Base-by-base conservation (phyloP, 805 yeast genomes). In the Zygotorulaspora florentina region DNA sequence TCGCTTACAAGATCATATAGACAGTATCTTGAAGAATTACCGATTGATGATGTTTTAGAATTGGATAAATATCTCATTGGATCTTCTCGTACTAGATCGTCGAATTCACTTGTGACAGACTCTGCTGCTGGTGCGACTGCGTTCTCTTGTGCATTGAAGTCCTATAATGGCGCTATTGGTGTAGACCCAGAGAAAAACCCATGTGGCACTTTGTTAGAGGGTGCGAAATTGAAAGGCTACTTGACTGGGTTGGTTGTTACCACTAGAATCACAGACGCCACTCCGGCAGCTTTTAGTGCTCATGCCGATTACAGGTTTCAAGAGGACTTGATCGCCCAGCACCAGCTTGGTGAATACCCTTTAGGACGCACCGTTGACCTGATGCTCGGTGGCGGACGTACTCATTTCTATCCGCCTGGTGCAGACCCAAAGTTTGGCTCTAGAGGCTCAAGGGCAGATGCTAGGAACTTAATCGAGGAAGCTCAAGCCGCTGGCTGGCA, bases 41-140 rank as follows among this genome's bases (percentile, higher is more conserved):
- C 76, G 2, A 65, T 74, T 36, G 76, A 78, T 53, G 84, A 83
- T 54, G 65, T 77, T 15, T 71, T 87, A 52, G 65, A 70, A 8
- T 58, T 89, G 25, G 96, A 89, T 65, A 70, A 76, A 48, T 78
- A 82, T 61, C 67, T 88, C 39, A 76, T 89, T 42, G 98, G 98
- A 23, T 75, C 85, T 18, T 85, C 95, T 8, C 76, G 97, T 55
- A 90, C 98, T 0, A 74, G 89, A 50, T 85, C 96, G 13, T 78
- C 80, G 20, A 71, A 74, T 52, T 85, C 95, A 1, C 71, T 86
- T 56, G 79, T 90, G 48, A 90, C 98, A 0, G 98, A 90, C 64
- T 86, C 96, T 25, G 98, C 98, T 9, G 98, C 98, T 2, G 97
- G 96, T 12, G 98, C 96, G 12, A 88, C 96, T 11, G 96, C 96